These are phyloP conservation scores for Piromyces sp. DNA, from an alignment of 192 early-diverging fungal species.

Conservation along the genomic window DNA sequence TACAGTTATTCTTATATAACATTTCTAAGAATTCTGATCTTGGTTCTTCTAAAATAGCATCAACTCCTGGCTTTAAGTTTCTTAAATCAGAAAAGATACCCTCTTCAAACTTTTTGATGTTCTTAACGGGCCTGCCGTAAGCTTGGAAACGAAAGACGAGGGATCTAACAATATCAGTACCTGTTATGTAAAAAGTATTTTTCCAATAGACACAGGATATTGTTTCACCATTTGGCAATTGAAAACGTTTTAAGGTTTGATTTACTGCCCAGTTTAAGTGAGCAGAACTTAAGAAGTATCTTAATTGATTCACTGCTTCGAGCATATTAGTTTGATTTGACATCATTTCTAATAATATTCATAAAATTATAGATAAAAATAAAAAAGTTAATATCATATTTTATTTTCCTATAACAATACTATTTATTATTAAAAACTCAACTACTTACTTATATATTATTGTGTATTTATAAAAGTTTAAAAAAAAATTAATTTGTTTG, in stretches of 20 bases:
- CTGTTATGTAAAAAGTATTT: slow-evolving; percentile 82
- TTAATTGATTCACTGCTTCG: neutral
- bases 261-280: slow-evolving; percentile 42
- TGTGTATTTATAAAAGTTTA: too few species aligned
- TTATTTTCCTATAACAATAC: too few species aligned
- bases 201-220: slow-evolving; percentile 91
- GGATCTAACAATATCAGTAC: slow-evolving; percentile 85
- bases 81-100: slow-evolving; percentile 90
- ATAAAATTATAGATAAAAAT: neutral
- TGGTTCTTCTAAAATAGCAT: slow-evolving; percentile 81
- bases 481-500: too few species aligned
- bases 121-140: slow-evolving; percentile 68
- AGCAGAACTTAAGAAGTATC: slow-evolving; percentile 43
- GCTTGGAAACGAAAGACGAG: slow-evolving; percentile 81
- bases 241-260: slow-evolving; percentile 34
- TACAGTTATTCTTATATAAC: slow-evolving; percentile 86
- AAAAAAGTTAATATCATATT: neutral
- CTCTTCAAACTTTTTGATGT: slow-evolving; percentile 95
- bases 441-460: too few species aligned
- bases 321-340: neutral
- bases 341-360: neutral
- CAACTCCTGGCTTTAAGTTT: slow-evolving; percentile 85
- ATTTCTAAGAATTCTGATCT: slow-evolving; percentile 86
- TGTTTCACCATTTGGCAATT: slow-evolving; percentile 65
- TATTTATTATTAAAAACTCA: too few species aligned